Evolutionary conservation across 2,329 filamentous ascomycete genomes (phyloP).

Genomic region (Didymella pinodella): DNA sequence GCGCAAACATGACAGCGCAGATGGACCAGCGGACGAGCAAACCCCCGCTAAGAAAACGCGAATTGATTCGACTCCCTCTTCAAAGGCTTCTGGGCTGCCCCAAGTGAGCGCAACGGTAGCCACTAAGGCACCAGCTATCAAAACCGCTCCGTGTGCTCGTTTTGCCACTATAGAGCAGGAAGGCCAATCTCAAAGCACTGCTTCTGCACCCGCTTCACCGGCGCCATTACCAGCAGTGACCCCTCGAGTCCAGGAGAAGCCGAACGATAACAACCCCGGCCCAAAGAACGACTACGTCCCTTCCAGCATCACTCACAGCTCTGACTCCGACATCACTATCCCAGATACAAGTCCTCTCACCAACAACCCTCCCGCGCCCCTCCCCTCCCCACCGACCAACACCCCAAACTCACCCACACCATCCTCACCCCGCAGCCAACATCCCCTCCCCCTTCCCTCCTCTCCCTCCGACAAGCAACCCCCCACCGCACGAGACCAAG

Average conservation of each 20-base stretch:
- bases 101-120: background rate
- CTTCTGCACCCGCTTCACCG: background rate
- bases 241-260: background rate
- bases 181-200: background rate
- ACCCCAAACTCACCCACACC: too few species aligned
- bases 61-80: background rate
- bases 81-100: background rate
- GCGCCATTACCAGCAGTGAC: background rate
- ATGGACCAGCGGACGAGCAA: conserved; percentile 17
- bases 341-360: too few species aligned
- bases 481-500: background rate
- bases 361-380: too few species aligned
- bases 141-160: background rate
- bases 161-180: background rate
- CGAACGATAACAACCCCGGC: background rate
- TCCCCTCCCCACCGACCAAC: too few species aligned
- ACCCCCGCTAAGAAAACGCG: conserved; percentile 14
- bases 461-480: too few species aligned
- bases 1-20: conserved; percentile 18
- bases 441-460: too few species aligned
- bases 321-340: background rate
- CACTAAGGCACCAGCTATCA: background rate
- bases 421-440: too few species aligned
- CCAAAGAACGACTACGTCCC: background rate
- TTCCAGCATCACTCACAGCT: background rate